Base-by-base conservation (phyloP, 2,329 filamentous ascomycete genomes). In the Xylaria sp. region DNA sequence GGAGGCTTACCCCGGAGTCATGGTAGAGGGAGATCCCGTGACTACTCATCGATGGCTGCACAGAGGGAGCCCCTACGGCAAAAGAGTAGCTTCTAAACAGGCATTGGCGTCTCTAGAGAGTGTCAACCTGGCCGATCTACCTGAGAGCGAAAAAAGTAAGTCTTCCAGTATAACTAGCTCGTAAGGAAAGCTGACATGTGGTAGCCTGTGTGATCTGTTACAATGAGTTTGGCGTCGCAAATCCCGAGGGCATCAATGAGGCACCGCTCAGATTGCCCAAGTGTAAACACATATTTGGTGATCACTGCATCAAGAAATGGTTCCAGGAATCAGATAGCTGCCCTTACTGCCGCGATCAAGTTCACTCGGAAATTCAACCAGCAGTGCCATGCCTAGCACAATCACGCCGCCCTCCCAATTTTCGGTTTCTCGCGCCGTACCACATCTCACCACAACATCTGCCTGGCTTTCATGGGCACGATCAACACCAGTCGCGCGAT, bases 241-340 rank as follows among this genome's bases (percentile, higher is more conserved):
- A 79, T 34, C 83, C 84, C 0, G 85, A 87, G 63, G 84, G 83
- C 1, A 71, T 82, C 18, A 78, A 75, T 51, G 85, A 88, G 68
- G 75, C 72, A 2, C 82, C 85, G 0, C 70, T 87, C 13, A 80
- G 82, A 18, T 71, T 87, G 16, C 84, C 85, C 2, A 81, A 78
- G 64, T 88, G 85, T 75, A 83, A 82, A 64, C 85, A 88, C 65
- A 71, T 87, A 5, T 88, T 88, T 69, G 85, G 85, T 16, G 79
- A 86, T 58, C 77, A 81, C 65, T 88, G 85, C 69, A 84, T 88
- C 63, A 84, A 82, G 69, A 86, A 83, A 65, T 88, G 85, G 85
- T 79, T 88, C 48, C 77, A 83, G 55, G 82, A 86, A 51, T 82
- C 82, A 1, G 80, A 85, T 65, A 85, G 77, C 57, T 88, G 85